A percentile compares a stretch with the other conserved stretches of the same genome.
These are phyloP conservation scores for Scenedesmus sp. DNA, from an alignment of 163 green algal genomes.

Conservation along the genomic window DNA sequence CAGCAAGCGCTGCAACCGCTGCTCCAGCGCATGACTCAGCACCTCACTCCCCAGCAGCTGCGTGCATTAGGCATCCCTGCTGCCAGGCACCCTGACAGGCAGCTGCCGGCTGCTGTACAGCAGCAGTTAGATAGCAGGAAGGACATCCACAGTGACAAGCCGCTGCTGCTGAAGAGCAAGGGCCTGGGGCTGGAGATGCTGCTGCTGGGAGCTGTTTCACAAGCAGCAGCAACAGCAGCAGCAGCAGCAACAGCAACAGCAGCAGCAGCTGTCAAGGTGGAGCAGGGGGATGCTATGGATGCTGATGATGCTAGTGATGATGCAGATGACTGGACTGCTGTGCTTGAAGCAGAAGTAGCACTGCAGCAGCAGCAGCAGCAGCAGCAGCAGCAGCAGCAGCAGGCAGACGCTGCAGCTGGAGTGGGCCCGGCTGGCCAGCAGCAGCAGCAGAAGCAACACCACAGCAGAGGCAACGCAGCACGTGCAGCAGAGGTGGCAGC, in stretches of 20 bases:
- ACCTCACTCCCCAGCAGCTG: background rate
- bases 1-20: background rate
- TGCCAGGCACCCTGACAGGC: background rate
- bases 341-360: background rate
- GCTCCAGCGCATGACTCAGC: background rate
- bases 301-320: background rate
- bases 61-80: background rate
- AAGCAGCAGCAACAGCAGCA: background rate
- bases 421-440: background rate
- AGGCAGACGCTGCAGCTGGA: background rate
- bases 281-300: background rate
- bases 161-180: background rate
- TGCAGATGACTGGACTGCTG: background rate
- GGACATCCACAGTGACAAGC: background rate
- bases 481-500: background rate
- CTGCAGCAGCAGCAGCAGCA: background rate
- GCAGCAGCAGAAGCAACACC: background rate
- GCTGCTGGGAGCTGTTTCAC: background rate
- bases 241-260: background rate
- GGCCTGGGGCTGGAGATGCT: background rate
- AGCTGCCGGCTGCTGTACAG: background rate
- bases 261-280: background rate
- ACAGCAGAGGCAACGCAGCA: background rate
- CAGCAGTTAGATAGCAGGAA: background rate
- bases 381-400: slow-evolving; percentile 6